These are phyloP conservation scores for Hymenoscyphus fraxineus DNA, from an alignment of 2,329 filamentous ascomycete species.

Conservation along the genomic window DNA sequence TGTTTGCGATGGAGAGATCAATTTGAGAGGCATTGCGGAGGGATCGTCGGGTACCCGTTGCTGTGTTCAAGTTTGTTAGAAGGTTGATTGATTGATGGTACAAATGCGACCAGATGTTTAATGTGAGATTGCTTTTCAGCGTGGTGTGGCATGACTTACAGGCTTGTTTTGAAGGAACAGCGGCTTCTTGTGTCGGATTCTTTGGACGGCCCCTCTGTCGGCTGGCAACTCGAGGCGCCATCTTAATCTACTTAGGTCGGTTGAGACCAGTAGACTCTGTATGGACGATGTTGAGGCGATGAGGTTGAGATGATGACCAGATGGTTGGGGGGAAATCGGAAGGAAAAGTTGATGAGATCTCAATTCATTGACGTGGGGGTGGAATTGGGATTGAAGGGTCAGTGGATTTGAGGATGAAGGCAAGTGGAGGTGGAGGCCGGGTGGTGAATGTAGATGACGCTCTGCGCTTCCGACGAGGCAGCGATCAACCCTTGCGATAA, in stretches of 20 bases:
- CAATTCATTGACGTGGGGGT: neutral
- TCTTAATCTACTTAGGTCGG: conserved; percentile 10
- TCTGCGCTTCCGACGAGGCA: neutral
- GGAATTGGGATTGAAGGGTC: neutral
- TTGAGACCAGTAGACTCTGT: neutral
- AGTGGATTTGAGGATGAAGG: neutral
- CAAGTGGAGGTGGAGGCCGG: neutral
- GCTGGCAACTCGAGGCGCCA: conserved; percentile 13
- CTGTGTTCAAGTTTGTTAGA: conserved; percentile 18
- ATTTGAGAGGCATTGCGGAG: conserved; percentile 15
- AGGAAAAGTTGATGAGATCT: neutral
- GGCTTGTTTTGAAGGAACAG: conserved; percentile 23
- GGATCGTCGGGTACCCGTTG: conserved; percentile 21
- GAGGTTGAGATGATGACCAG: neutral
- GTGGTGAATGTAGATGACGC: neutral
- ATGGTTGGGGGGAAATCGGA: neutral
- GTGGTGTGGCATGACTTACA: conserved; percentile 22
- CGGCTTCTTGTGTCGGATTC: conserved; percentile 21
- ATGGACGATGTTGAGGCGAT: neutral
- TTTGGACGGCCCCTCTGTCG: conserved; percentile 22
- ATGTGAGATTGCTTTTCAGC: neutral
- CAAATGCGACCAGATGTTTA: neutral
- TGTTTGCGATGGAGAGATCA: conserved; percentile 9
- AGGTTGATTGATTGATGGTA: neutral
- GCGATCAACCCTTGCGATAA: neutral